Evolutionary conservation across 345 rosid species (phyloP).

Genomic region (Gossypium australe): DNA sequence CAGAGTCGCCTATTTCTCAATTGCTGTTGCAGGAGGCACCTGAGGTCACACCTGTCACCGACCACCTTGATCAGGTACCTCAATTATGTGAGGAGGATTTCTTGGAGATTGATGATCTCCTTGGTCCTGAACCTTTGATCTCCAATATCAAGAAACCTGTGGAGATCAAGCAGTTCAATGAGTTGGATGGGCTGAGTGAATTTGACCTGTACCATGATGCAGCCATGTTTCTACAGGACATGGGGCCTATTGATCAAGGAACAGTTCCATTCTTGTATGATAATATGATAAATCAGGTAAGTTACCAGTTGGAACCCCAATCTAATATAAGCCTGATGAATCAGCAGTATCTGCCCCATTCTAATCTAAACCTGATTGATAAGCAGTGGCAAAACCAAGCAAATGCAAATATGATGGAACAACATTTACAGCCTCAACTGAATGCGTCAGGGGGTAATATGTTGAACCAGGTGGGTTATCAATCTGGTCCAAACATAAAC

Average conservation of each 20-base stretch:
- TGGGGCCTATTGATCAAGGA: conserved; percentile 33
- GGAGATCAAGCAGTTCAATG: conserved; percentile 28
- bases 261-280: conserved; percentile 14
- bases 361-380: conserved; percentile 10
- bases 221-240: conserved; percentile 38
- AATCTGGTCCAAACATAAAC: not conserved
- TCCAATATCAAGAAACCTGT: conserved; percentile 17
- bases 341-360: conserved; percentile 10
- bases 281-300: conserved; percentile 24
- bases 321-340: conserved; percentile 11
- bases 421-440: not conserved
- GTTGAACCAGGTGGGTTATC: not conserved
- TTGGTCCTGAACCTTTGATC: conserved; percentile 31
- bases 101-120: conserved; percentile 78
- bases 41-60: conserved; percentile 33
- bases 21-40: conserved; percentile 27
- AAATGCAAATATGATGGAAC: not conserved
- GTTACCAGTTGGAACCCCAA: conserved; percentile 15
- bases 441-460: conserved; percentile 8
- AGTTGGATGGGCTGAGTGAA: conserved; percentile 38
- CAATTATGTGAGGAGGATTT: conserved; percentile 39
- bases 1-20: conserved; percentile 29
- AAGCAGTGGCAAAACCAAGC: conserved; percentile 12
- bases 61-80: conserved; percentile 11
- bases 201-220: conserved; percentile 48